Conservation (phyloP, 345 rosid genomes). For the Murraya paniculata region DNA sequence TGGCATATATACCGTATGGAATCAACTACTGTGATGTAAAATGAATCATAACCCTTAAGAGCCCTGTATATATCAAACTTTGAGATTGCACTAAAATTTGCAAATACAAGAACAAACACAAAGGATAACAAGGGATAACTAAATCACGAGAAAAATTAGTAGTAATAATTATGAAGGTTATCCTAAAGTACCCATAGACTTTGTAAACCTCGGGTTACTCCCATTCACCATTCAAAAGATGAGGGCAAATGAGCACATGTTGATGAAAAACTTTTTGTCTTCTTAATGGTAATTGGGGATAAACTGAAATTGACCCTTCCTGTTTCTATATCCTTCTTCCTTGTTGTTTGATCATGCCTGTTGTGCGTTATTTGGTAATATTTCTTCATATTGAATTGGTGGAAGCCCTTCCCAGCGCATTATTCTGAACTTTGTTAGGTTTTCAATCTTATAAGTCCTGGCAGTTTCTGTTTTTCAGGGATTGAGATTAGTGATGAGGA, state of each 20-base stretch:
- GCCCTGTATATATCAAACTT: background rate
- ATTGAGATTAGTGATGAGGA: constrained; percentile 87
- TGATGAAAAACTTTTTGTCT: no score
- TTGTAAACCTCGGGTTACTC: no score
- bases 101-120: background rate
- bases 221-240: no score
- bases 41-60: background rate
- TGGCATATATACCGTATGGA: background rate
- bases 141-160: background rate
- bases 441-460: constrained; percentile 41
- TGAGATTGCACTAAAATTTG: background rate
- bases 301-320: background rate
- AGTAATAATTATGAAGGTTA: background rate
- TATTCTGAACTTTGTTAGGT: background rate
- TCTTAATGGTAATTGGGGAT: no score
- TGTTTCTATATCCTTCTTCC: constrained; percentile 1
- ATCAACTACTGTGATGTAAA: background rate
- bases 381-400: constrained; percentile 10
- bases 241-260: no score
- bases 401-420: constrained; percentile 1
- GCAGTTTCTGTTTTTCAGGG: constrained; percentile 53
- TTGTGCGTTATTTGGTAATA: background rate
- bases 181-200: background rate
- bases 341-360: background rate
- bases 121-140: constrained; percentile 4